phyloP scores from a whole-genome alignment of 1,139 yeast species.

The Geotrichum candidum region DNA sequence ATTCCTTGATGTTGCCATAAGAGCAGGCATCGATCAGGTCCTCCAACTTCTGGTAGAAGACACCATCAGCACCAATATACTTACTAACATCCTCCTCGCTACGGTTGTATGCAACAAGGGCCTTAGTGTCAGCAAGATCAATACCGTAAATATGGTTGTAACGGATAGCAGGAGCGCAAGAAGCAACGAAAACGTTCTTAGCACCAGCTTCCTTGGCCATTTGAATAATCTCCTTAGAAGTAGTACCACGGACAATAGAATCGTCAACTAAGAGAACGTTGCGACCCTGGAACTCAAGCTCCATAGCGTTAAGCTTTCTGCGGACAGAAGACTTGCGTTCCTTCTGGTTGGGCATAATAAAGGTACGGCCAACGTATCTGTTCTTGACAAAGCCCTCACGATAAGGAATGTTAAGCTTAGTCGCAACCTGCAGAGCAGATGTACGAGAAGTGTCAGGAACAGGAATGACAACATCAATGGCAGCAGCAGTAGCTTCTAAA shows the following conservation, averaged over 20 bases:
- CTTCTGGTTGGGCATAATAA: conserved; percentile 96
- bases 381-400: conserved; percentile 97
- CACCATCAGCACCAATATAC: conserved; percentile 87
- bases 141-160: conserved; percentile 94
- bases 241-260: conserved; percentile 95
- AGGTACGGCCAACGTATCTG: conserved; percentile 94
- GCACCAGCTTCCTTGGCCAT: conserved; percentile 99
- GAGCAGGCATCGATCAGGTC: conserved; percentile 77
- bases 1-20: conserved; percentile 42
- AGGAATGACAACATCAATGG: conserved; percentile 91
- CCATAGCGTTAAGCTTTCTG: conserved; percentile 94
- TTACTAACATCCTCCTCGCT: conserved; percentile 66
- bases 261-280: conserved; percentile 93
- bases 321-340: conserved; percentile 92
- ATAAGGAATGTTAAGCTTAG: conserved; percentile 69
- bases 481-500: conserved; percentile 43
- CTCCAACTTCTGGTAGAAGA: conserved; percentile 77
- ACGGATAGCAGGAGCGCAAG: conserved; percentile 96
- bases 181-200: conserved; percentile 83
- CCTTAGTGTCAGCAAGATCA: conserved; percentile 92
- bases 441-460: conserved; percentile 97
- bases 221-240: conserved; percentile 89
- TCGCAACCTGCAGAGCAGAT: conserved; percentile 90
- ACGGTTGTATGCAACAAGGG: conserved; percentile 81
- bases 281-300: conserved; percentile 77